Conservation (phyloP, 1,284 basidiomycete genomes). For the Marasmius tenuissimus region DNA sequence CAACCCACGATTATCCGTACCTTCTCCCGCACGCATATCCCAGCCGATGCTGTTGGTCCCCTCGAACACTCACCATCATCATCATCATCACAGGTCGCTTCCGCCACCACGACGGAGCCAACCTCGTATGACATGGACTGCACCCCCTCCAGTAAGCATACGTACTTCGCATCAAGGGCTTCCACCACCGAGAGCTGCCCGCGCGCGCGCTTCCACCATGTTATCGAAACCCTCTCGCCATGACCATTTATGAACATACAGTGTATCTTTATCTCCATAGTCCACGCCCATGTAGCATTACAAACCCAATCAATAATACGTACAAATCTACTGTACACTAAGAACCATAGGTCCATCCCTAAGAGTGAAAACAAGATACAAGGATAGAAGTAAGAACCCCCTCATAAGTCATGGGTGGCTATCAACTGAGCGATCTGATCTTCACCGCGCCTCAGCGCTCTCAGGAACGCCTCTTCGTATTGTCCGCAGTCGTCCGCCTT, state of each 20-base stretch:
- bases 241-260: too few relatives aligned
- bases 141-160: neutral
- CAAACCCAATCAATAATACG: neutral
- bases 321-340: neutral
- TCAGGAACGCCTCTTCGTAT: conserved; percentile 38
- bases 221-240: neutral
- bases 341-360: neutral
- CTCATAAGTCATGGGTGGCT: neutral
- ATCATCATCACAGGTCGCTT: neutral
- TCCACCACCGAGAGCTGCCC: neutral
- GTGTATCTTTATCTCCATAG: neutral
- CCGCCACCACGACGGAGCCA: neutral
- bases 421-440: conserved; percentile 3
- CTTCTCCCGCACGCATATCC: neutral
- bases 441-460: conserved; percentile 46
- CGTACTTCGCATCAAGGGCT: neutral
- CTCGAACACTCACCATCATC: neutral
- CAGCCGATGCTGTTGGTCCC: neutral
- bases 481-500: conserved; percentile 44
- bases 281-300: neutral
- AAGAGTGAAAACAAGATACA: neutral
- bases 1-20: neutral
- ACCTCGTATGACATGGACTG: neutral
- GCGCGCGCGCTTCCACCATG: neutral
- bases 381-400: neutral